These are phyloP conservation scores for Selaginella tamariscina DNA, from an alignment of 75 land plant genomes.

Conservation along the genomic window DNA sequence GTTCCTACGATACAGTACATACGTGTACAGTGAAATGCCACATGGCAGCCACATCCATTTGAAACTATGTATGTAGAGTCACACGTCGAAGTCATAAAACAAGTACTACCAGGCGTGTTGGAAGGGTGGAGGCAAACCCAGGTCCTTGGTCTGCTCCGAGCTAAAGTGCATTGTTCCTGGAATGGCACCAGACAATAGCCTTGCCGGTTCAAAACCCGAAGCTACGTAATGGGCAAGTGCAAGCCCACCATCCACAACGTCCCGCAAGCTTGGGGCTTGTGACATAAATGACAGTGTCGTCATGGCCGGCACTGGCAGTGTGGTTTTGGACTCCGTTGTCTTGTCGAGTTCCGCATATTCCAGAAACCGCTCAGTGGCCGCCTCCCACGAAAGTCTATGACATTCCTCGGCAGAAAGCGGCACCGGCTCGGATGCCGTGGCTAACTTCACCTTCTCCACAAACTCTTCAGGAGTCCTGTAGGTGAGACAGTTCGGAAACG, in stretches of 20 bases:
- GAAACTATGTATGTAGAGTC: too few relatives aligned
- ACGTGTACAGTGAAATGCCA: too few relatives aligned
- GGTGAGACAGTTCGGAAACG: conserved; percentile 88
- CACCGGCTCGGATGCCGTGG: conserved; percentile 61
- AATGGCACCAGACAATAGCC: conserved; percentile 64
- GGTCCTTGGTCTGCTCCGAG: conserved; percentile 57
- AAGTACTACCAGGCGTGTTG: too few relatives aligned
- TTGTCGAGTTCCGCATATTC: conserved; percentile 67
- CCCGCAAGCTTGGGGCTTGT: conserved; percentile 43
- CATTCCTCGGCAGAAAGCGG: conserved; percentile 78
- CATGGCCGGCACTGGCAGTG: neutral
- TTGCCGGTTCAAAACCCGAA: conserved; percentile 66
- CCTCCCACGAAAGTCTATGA: conserved; percentile 84
- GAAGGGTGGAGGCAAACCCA: conserved; percentile 55
- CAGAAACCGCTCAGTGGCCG: conserved; percentile 86
- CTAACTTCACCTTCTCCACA: conserved; percentile 75
- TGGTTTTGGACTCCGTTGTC: conserved; percentile 18
- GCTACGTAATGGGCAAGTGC: conserved; percentile 72
- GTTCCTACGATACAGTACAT: too few relatives aligned
- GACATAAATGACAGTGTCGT: conserved; percentile 44
- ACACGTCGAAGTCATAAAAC: too few relatives aligned
- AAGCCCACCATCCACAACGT: conserved; percentile 56
- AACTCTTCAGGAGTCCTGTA: conserved; percentile 86
- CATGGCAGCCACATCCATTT: too few relatives aligned
- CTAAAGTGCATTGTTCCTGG: conserved; percentile 56